Conservation (phyloP, 2,329 filamentous ascomycete genomes). For the Chrysoporthe austroafricana region DNA sequence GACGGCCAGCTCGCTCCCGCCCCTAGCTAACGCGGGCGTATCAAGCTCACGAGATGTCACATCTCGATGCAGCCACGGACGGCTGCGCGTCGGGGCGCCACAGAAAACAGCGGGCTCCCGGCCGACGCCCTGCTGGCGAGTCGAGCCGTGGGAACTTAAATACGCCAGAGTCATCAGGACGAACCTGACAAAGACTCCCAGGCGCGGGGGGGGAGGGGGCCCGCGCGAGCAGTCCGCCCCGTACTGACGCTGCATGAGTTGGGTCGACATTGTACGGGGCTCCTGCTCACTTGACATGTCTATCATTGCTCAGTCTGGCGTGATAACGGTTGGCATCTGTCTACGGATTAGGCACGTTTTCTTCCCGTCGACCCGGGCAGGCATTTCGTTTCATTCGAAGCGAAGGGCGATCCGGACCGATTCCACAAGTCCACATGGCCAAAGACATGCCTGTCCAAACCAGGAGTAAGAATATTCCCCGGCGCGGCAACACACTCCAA, state of each 20-base stretch:
- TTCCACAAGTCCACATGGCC: constrained; percentile 27
- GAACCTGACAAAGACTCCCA: background rate
- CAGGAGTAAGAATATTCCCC: constrained; percentile 26
- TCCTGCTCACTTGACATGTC: background rate
- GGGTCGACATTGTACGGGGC: background rate
- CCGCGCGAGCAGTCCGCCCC: background rate
- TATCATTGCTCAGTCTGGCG: background rate
- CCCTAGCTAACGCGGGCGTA: background rate
- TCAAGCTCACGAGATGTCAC: background rate
- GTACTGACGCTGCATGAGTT: background rate
- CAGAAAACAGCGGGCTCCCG: background rate
- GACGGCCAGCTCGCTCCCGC: background rate
- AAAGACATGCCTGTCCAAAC: constrained; percentile 25
- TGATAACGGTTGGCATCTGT: constrained; percentile 1
- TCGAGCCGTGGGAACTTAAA: background rate
- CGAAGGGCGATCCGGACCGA: constrained; percentile 26
- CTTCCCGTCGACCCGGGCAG: constrained; percentile 13
- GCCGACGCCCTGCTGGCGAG: background rate
- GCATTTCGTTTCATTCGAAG: constrained; percentile 25
- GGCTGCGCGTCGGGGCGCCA: background rate
- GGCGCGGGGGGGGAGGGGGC: too few species aligned
- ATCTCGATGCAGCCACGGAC: background rate
- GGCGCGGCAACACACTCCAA: constrained; percentile 25
- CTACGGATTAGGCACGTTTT: background rate
- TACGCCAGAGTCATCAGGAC: background rate